Percentiles rank a stretch among this genome's conserved stretches.
Evolutionary conservation across 2,329 filamentous ascomycete species (phyloP).

Genomic region (Huntiella decipiens): DNA sequence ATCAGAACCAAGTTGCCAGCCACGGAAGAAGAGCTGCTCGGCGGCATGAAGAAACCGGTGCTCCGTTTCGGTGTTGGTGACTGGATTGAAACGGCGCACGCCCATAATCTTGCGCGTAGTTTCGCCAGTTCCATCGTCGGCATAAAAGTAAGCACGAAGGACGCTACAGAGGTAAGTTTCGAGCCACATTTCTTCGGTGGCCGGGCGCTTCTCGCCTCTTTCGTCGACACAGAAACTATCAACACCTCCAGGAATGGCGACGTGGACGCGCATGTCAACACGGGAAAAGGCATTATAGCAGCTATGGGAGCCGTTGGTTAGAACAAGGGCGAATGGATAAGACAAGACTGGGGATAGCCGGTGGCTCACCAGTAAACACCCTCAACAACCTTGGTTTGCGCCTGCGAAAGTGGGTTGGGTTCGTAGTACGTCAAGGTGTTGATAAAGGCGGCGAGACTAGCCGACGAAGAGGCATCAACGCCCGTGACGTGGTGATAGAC

Average conservation of each 20-base stretch:
- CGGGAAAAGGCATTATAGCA: slow-evolving; percentile 99
- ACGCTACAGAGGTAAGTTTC: slow-evolving; percentile 96
- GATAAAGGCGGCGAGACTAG: slow-evolving; percentile 92
- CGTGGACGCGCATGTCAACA: slow-evolving; percentile 94
- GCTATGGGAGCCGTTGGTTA: slow-evolving; percentile 17
- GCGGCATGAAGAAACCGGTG: slow-evolving; percentile 90
- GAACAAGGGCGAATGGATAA: neutral
- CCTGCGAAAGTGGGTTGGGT: slow-evolving; percentile 41
- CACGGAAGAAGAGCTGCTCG: slow-evolving; percentile 85
- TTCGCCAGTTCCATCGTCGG: slow-evolving; percentile 85
- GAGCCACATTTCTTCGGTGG: slow-evolving; percentile 86
- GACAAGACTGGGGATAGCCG: slow-evolving; percentile 9
- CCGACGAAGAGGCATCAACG: slow-evolving; percentile 90
- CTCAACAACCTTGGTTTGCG: slow-evolving; percentile 67
- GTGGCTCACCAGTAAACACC: slow-evolving; percentile 69
- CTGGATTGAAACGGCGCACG: slow-evolving; percentile 91
- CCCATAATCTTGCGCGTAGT: slow-evolving; percentile 93
- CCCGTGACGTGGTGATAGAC: slow-evolving; percentile 97
- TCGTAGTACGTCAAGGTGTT: slow-evolving; percentile 90
- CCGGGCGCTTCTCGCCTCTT: slow-evolving; percentile 80
- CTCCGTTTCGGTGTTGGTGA: slow-evolving; percentile 95
- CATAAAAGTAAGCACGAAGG: slow-evolving; percentile 84
- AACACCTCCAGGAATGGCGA: slow-evolving; percentile 88
- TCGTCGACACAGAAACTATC: slow-evolving; percentile 97
- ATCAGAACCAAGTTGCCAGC: slow-evolving; percentile 90